phyloP scores from a whole-genome alignment of 495 filamentous ascomycete genomes.

The Aeminium ludgeri region DNA sequence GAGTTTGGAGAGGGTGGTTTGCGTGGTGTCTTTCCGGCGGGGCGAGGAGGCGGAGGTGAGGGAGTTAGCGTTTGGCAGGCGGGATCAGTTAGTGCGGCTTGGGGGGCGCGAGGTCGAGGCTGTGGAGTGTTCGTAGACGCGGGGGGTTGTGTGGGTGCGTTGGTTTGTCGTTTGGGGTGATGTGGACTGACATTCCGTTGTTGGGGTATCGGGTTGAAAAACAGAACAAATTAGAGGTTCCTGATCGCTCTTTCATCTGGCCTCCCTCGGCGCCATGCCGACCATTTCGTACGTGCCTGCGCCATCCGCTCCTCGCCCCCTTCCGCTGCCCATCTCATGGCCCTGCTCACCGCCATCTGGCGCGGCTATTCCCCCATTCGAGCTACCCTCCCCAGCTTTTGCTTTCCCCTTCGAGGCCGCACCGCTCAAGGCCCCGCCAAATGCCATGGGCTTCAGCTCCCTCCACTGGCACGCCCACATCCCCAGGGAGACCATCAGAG shows the following conservation, averaged over 20 bases:
- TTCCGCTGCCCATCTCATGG: constrained; percentile 32
- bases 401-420: constrained; percentile 18
- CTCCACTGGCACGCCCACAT: constrained; percentile 85
- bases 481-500: constrained; percentile 52
- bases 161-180: background rate
- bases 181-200: background rate
- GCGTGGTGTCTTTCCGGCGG: constrained; percentile 1
- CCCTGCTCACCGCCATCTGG: constrained; percentile 30
- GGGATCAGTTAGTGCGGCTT: constrained; percentile 6
- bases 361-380: too few species aligned
- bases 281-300: constrained; percentile 73
- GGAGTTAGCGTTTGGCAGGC: constrained; percentile 9
- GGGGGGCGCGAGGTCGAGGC: constrained; percentile 16
- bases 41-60: background rate
- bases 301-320: constrained; percentile 40
- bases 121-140: constrained; percentile 14
- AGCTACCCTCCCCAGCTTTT: constrained; percentile 15
- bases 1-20: constrained; percentile 4
- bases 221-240: background rate
- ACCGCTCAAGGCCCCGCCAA: constrained; percentile 39
- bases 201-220: background rate
- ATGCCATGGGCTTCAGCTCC: constrained; percentile 74
- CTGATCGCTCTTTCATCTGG: constrained; percentile 11
- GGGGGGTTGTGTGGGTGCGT: background rate
- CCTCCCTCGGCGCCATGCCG: constrained; percentile 26